Percentiles rank a stretch among this genome's conserved stretches.
Conservation (phyloP, 768 basidiomycete genomes). For the Xerocomus spinulosus region DNA sequence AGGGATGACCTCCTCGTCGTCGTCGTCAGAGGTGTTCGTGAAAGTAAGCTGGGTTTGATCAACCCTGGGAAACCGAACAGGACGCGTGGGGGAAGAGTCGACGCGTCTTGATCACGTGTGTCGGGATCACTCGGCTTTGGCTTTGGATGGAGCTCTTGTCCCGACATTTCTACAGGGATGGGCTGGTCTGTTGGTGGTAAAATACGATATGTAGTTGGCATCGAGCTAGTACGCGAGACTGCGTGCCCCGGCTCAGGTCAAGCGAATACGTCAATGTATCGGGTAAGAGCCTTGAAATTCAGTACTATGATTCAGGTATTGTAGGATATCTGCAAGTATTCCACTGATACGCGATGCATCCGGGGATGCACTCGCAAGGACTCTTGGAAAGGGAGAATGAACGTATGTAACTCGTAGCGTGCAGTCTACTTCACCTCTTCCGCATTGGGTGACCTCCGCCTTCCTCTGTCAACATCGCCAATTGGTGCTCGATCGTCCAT, state of each 20-base stretch:
- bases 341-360: too few relatives aligned
- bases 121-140: not conserved
- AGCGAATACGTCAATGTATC: constrained; percentile 24
- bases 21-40: not conserved
- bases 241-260: constrained; percentile 8
- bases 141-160: constrained; percentile 1
- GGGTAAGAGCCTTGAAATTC: too few relatives aligned
- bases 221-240: constrained; percentile 1
- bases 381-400: too few relatives aligned
- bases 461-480: too few relatives aligned
- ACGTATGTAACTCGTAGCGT: too few relatives aligned
- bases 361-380: too few relatives aligned
- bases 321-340: too few relatives aligned
- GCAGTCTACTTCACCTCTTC: too few relatives aligned
- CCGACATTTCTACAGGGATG: constrained; percentile 5
- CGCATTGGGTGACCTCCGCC: too few relatives aligned
- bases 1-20: constrained; percentile 1
- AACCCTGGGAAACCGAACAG: constrained; percentile 29
- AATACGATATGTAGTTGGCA: not conserved
- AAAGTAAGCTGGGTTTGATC: constrained; percentile 14
- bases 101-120: constrained; percentile 30
- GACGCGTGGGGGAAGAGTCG: constrained; percentile 19
- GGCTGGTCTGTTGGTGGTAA: not conserved
- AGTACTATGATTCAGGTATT: too few relatives aligned
- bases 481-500: too few relatives aligned